Conservation (phyloP, 768 basidiomycete genomes). For the Kwoniella europaea region DNA sequence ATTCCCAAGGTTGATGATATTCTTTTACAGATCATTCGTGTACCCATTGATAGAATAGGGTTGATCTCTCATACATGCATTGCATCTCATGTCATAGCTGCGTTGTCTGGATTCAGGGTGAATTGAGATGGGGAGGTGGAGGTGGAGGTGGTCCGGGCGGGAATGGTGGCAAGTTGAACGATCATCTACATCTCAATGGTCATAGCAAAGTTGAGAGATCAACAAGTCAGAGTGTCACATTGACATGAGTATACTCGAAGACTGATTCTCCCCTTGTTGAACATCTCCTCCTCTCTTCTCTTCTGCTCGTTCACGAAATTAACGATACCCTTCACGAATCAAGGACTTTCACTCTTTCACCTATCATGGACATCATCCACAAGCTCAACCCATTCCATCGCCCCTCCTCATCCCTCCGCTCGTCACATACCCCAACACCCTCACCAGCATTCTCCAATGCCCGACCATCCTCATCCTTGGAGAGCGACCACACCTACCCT, state of each 20-base stretch:
- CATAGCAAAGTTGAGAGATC: conserved; percentile 3
- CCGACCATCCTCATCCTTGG: conserved; percentile 16
- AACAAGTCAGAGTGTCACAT: not conserved
- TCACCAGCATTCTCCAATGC: conserved; percentile 3
- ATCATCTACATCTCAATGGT: conserved; percentile 15
- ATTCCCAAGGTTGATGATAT: not conserved
- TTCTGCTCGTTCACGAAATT: not conserved
- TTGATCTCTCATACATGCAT: not conserved
- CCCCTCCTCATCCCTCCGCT: conserved; percentile 17
- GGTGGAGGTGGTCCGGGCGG: conserved; percentile 16
- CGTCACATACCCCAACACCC: conserved; percentile 8
- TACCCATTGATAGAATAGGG: not conserved
- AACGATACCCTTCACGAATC: not conserved
- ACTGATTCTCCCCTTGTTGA: not conserved
- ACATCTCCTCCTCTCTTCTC: not conserved
- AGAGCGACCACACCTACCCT: not conserved
- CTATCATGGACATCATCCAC: conserved; percentile 24
- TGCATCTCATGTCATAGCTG: not conserved
- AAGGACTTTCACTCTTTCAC: not conserved
- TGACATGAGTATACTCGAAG: no score
- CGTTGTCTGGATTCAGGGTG: not conserved
- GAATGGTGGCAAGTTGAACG: conserved; percentile 11
- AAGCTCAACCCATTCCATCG: conserved; percentile 23
- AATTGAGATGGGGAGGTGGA: not conserved
- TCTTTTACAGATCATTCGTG: not conserved